A percentile compares a stretch with the other conserved stretches of the same genome.
Evolutionary conservation across 1,284 basidiomycete species (phyloP).

Genomic region (Moesziomyces sp.): DNA sequence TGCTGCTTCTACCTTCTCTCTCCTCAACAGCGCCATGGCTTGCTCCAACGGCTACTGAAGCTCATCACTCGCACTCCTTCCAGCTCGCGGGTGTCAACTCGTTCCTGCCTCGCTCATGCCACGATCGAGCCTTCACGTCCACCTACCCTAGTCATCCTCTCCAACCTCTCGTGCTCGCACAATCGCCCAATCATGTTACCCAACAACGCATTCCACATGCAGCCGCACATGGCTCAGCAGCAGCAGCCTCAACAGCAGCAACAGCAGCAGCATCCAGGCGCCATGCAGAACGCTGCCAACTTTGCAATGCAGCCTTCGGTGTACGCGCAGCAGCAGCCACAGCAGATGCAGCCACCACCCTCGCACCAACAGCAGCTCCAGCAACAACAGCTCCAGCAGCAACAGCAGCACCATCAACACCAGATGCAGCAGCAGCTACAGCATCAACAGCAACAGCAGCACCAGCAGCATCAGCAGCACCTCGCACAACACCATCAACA

Average conservation of each 20-base stretch:
- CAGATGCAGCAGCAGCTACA: conserved; percentile 10
- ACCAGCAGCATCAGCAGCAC: conserved; percentile 25
- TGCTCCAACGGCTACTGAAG: no score
- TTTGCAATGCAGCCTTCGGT: background rate
- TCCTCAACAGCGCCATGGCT: no score
- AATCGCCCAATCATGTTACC: conserved; percentile 32
- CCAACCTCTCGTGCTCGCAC: background rate
- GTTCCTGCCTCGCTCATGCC: background rate
- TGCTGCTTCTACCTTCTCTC: no score
- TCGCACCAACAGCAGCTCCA: conserved; percentile 26
- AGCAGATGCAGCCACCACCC: conserved; percentile 5
- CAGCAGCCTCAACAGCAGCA: conserved; percentile 15
- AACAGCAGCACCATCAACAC: conserved; percentile 11
- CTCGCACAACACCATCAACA: conserved; percentile 10
- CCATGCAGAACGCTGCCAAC: background rate
- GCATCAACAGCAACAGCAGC: conserved; percentile 15
- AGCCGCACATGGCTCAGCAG: conserved; percentile 31
- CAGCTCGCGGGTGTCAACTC: background rate
- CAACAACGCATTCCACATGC: conserved; percentile 42
- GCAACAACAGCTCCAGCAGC: conserved; percentile 20
- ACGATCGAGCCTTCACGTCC: background rate
- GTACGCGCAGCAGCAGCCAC: conserved; percentile 3
- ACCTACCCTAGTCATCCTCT: background rate
- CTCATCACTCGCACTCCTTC: no score
- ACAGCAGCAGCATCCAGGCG: conserved; percentile 19